Evolutionary conservation across 208 protist species (phyloP).

Genomic region (Angomonas ambiguus): DNA sequence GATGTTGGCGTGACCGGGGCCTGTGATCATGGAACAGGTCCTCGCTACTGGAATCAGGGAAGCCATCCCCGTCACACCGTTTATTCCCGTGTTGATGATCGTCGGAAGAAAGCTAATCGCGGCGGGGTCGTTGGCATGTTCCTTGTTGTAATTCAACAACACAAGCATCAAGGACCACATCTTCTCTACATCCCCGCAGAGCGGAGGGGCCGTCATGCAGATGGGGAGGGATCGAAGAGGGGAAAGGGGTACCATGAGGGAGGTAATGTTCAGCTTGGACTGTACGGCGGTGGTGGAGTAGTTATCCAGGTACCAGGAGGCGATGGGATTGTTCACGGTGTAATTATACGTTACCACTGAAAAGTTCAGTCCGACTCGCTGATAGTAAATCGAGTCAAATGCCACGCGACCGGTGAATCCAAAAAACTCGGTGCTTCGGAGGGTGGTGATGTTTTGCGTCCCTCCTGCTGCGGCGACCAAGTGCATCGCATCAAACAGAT

Average conservation of each 20-base stretch:
- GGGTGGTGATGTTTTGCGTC: conserved; percentile 22
- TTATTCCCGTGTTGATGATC: conserved; percentile 57
- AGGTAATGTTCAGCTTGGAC: conserved; percentile 32
- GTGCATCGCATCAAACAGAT: conserved; percentile 74
- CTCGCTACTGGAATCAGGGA: conserved; percentile 62
- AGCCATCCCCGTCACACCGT: conserved; percentile 60
- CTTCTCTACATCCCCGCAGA: conserved; percentile 46
- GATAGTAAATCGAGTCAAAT: conserved; percentile 66
- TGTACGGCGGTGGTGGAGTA: conserved; percentile 26
- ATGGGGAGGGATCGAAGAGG: conserved; percentile 57
- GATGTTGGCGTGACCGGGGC: conserved; percentile 49
- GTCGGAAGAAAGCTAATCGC: conserved; percentile 48
- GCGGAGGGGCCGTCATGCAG: conserved; percentile 63
- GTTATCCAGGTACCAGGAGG: conserved; percentile 49
- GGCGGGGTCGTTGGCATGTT: conserved; percentile 15
- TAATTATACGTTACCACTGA: conserved; percentile 44
- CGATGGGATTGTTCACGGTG: conserved; percentile 37
- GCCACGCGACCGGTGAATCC: conserved; percentile 71
- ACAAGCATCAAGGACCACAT: conserved; percentile 58
- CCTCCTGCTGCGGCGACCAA: conserved; percentile 37
- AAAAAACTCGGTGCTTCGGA: conserved; percentile 46
- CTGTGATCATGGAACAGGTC: conserved; percentile 63
- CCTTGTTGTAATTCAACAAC: conserved; percentile 41
- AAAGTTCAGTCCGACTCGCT: conserved; percentile 54
- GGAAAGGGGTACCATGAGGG: conserved; percentile 43